Conservation (phyloP, 2,329 filamentous ascomycete species). For the Pestalotiopsis sp. region DNA sequence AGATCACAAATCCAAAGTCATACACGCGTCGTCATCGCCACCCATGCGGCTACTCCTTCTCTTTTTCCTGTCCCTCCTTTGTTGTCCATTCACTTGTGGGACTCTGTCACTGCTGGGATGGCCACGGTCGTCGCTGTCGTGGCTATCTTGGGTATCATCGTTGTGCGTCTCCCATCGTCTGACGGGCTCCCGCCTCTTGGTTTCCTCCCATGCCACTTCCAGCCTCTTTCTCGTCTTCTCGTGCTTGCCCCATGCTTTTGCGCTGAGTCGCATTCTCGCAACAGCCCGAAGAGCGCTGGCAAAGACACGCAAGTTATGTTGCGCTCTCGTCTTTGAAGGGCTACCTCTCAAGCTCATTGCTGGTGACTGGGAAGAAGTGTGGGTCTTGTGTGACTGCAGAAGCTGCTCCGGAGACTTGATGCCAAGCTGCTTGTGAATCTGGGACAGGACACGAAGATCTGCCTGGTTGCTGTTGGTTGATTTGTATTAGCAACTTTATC, state of each 20-base stretch:
- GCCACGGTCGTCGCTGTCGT: neutral
- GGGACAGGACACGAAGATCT: constrained; percentile 81
- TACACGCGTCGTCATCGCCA: constrained; percentile 3
- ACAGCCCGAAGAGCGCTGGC: constrained; percentile 54
- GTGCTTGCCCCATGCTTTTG: constrained; percentile 52
- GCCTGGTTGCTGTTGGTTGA: constrained; percentile 79
- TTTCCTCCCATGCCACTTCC: constrained; percentile 47
- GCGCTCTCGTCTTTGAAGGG: neutral
- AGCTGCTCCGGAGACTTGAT: constrained; percentile 35
- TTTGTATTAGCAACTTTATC: constrained; percentile 26
- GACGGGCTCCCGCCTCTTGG: constrained; percentile 15
- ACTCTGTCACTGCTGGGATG: neutral
- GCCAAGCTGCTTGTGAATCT: constrained; percentile 70
- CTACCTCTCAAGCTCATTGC: constrained; percentile 19
- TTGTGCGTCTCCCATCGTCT: constrained; percentile 5
- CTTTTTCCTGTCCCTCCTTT: neutral
- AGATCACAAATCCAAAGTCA: constrained; percentile 1
- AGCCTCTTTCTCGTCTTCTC: constrained; percentile 52
- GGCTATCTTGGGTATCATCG: neutral
- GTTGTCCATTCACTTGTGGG: neutral
- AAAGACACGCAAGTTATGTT: constrained; percentile 44
- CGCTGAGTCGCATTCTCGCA: constrained; percentile 51
- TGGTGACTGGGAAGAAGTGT: constrained; percentile 28
- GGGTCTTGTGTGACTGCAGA: constrained; percentile 36
- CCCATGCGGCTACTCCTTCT: neutral